Evolutionary conservation across 2,329 filamentous ascomycete species (phyloP).

Genomic region (Parastagonospora avenae): DNA sequence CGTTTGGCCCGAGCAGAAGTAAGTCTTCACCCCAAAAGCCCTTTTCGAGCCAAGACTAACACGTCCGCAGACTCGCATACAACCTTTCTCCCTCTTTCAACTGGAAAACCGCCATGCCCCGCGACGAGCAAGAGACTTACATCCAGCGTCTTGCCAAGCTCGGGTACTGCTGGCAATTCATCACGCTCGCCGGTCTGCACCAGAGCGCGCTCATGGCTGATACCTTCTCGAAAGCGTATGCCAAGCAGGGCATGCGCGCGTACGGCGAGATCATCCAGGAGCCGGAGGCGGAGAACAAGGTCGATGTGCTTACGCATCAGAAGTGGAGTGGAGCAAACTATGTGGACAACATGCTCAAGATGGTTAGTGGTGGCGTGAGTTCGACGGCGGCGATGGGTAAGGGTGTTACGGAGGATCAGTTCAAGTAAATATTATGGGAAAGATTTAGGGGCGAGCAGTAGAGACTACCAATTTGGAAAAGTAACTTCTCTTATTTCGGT

Average conservation of each 20-base stretch:
- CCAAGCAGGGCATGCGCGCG: constrained; percentile 85
- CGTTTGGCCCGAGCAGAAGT: constrained; percentile 96
- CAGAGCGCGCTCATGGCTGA: constrained; percentile 92
- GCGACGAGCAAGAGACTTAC: constrained; percentile 93
- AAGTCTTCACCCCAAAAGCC: constrained; percentile 45
- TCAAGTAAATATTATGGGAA: constrained; percentile 57
- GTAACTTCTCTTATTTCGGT: too few relatives aligned
- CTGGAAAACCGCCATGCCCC: constrained; percentile 97
- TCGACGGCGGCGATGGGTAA: constrained; percentile 95
- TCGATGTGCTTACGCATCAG: constrained; percentile 98
- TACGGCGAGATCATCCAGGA: constrained; percentile 98
- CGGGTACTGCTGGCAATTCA: constrained; percentile 99
- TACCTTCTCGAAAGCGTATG: constrained; percentile 83
- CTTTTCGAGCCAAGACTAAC: constrained; percentile 6
- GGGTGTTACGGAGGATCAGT: constrained; percentile 98
- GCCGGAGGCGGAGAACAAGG: constrained; percentile 87
- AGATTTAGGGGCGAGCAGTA: too few relatives aligned
- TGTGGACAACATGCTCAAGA: constrained; percentile 92
- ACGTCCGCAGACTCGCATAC: constrained; percentile 77
- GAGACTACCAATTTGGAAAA: too few relatives aligned
- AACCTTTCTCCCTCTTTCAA: constrained; percentile 99
- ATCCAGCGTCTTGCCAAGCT: constrained; percentile 84
- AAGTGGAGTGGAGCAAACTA: constrained; percentile 98
- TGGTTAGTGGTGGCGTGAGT: constrained; percentile 92
- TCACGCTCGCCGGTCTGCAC: constrained; percentile 96